Evolutionary conservation across 2,329 filamentous ascomycete species (phyloP), one percentile per base, ranked within the genome.

Genomic region (Colletotrichum plurivorum): DNA sequence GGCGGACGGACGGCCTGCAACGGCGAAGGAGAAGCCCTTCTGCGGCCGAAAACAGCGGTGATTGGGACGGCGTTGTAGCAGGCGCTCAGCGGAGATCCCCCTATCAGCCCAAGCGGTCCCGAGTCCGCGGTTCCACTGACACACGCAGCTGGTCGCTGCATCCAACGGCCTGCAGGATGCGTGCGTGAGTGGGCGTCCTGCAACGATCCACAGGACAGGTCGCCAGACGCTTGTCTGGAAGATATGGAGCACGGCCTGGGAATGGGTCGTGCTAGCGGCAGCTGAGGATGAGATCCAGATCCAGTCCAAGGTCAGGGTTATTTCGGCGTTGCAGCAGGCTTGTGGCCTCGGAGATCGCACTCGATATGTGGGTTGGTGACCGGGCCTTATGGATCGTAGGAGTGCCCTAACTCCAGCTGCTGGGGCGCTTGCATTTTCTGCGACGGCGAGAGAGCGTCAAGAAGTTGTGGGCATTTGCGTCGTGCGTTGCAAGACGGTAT

Each of bases 81-180:
- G 49, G 49, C 52, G 31, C 41, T 57, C 41, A 27, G 45, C 27
- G 20, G 20, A 12, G n/a, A 20, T 53, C 51, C 43, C 51, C 61
- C 60, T 41, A 48, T 48, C 61, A 68, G 43, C 27, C 62, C 66
- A 66, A 66, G 59, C 49, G 62, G 55, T 69, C 62, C 66, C 66
- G 54, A 59, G 57, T 22, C 66, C 43, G 46, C 51, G 62, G 66
- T 66, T 69, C 63, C 62, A 66, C 63, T 55, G 54, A 51, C 62
- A 67, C 52, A 49, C 10, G 52, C 60, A 63, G 64, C n/a, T 55
- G 57, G 46, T 67, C 52, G 53, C 56, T 67, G 51, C 64, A 57
- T 59, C 36, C 55, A 67, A 64, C 51, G 63, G 58, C 59, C 58
- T 63, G 41, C 53, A 58, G 61, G 48, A 36, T 53, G 31, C 31